Base-by-base conservation (phyloP, 1,284 basidiomycete genomes). In the Phenoliferia sp. region DNA sequence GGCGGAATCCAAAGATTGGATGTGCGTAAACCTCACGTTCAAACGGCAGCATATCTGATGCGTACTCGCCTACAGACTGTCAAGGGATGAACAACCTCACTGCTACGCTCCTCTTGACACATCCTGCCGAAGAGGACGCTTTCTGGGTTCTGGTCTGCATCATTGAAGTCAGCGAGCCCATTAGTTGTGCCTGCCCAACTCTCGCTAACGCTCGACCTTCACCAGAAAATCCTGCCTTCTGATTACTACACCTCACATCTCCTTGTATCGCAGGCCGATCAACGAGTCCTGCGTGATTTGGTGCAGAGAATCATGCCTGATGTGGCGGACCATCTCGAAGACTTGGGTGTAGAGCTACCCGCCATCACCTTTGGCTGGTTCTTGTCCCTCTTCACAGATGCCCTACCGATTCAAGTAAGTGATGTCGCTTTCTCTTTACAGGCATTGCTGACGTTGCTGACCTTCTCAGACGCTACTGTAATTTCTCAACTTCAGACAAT, bases 291-390 rank as follows among this genome's bases (percentile, higher is more conserved):
- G 0, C 83, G 90, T 34, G 92, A 96, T 73, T 90, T 93, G 65
- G 89, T 98, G 1, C 85, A 86, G 48, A 88, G 91, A 68, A 80
- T 85, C 61, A 81, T 89, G 28, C 95, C 95, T 0, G 87, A 69
- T 19, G 57, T 75, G n/a, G 84, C 88, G 62, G 77, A 80, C 0
- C 94, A 98, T 76, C 83, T 99, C 29, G 83, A 82, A 3, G 84
- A 87, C 22, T 85, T 97, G 0, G 90, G 88, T 2, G 88, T 98
- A 2, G 94, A 99, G 77, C 83, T 99, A 5, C 88, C 90, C 1
- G 94, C 94, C 0, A 92, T 98, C 66, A 97, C 92, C 67, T 98
- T 98, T 81, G 94, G 94, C 3, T 99, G 95, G 95, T 97, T 98
- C 81, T 82, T 99, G 48, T 94, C 92, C 6, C 82, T 99, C 26